A percentile compares a stretch with the other conserved stretches of the same genome.
Conservation (phyloP, 2,329 filamentous ascomycete species). For the Claviceps purpurea region DNA sequence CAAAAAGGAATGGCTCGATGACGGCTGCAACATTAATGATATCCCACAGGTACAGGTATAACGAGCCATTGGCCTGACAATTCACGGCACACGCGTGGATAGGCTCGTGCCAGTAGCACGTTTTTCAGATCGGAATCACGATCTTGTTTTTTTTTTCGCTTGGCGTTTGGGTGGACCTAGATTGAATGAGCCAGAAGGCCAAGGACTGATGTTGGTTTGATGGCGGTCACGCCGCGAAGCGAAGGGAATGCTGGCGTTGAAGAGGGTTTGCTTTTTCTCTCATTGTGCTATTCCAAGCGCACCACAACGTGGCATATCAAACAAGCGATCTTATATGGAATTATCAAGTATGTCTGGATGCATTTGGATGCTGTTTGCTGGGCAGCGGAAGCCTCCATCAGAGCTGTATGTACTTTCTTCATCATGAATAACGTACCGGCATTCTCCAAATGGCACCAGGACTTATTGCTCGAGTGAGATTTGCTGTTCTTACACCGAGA, state of each 20-base stretch:
- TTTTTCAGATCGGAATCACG: no score
- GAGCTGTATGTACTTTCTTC: background rate
- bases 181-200: background rate
- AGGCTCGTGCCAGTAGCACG: no score
- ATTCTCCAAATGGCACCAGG: background rate
- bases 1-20: constrained; percentile 59
- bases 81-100: no score
- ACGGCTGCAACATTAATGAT: constrained; percentile 57
- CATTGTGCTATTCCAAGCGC: background rate
- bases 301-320: background rate
- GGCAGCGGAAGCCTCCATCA: background rate
- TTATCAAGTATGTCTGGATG: background rate
- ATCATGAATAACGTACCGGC: background rate
- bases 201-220: background rate
- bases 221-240: background rate
- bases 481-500: no score
- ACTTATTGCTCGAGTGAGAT: no score
- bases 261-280: background rate
- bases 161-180: background rate
- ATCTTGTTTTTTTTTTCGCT: background rate
- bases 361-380: background rate
- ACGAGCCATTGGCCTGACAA: background rate
- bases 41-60: constrained; percentile 41
- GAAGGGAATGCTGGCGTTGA: background rate
- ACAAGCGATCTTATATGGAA: background rate